Evolutionary conservation across 805 yeast genomes (phyloP).

Genomic region (Candida ovalis): DNA sequence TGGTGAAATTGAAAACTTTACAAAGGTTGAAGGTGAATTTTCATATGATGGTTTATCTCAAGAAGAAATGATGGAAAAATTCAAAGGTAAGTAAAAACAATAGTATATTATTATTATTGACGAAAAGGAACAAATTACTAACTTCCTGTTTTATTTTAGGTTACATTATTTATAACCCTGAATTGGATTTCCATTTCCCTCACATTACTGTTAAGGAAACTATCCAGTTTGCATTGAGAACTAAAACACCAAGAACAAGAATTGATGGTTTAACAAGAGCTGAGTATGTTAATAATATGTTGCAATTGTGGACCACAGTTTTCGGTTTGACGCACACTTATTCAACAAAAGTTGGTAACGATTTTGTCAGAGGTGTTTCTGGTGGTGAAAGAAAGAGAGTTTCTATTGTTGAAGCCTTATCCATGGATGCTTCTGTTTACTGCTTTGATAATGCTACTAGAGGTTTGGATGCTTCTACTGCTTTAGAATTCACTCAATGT

Average conservation of each 20-base stretch:
- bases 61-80: constrained; percentile 54
- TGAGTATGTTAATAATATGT: constrained; percentile 39
- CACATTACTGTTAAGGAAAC: constrained; percentile 74
- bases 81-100: constrained; percentile 35
- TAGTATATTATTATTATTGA: too few relatives aligned
- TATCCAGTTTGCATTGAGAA: constrained; percentile 62
- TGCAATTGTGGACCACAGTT: constrained; percentile 49
- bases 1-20: constrained; percentile 42
- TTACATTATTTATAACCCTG: constrained; percentile 56
- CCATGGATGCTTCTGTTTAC: constrained; percentile 50
- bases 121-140: constrained; percentile 2
- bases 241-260: constrained; percentile 56
- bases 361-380: constrained; percentile 62
- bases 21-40: constrained; percentile 50
- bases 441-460: constrained; percentile 70
- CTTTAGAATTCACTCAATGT: constrained; percentile 60
- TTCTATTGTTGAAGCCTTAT: constrained; percentile 59
- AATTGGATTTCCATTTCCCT: constrained; percentile 72
- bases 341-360: constrained; percentile 62
- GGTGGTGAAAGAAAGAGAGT: constrained; percentile 76
- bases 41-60: constrained; percentile 60
- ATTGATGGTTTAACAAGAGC: constrained; percentile 39
- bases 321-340: constrained; percentile 58
- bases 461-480: constrained; percentile 71
- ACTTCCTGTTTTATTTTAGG: constrained; percentile 7